Evolutionary conservation across 2,329 filamentous ascomycete species (phyloP).

Genomic region (Monascus ruber): DNA sequence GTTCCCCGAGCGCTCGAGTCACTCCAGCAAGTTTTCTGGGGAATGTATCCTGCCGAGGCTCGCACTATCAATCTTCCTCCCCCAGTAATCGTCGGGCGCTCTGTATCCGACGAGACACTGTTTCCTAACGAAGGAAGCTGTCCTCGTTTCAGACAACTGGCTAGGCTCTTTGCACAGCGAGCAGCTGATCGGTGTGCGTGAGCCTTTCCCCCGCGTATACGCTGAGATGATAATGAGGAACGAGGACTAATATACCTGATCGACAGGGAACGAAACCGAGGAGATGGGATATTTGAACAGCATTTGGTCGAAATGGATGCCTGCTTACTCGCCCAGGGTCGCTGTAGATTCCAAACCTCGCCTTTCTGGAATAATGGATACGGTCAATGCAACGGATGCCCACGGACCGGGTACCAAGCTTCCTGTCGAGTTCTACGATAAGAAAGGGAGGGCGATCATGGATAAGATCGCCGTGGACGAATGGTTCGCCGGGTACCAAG

Average conservation of each 20-base stretch:
- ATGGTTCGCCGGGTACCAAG: conserved; percentile 81
- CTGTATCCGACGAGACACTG: conserved; percentile 61
- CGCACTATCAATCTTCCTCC: conserved; percentile 44
- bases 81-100: conserved; percentile 55
- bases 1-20: conserved; percentile 67
- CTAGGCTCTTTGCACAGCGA: conserved; percentile 59
- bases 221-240: neutral
- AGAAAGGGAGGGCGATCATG: conserved; percentile 56
- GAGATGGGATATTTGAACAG: conserved; percentile 78
- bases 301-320: conserved; percentile 77
- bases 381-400: conserved; percentile 75
- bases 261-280: conserved; percentile 52
- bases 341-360: conserved; percentile 76
- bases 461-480: conserved; percentile 71
- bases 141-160: conserved; percentile 57
- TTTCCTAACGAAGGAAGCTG: conserved; percentile 70
- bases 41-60: conserved; percentile 55
- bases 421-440: conserved; percentile 78
- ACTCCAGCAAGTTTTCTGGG: conserved; percentile 62
- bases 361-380: conserved; percentile 86
- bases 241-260: neutral
- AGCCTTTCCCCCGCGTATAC: neutral
- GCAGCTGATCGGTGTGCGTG: conserved; percentile 53
- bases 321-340: conserved; percentile 52
- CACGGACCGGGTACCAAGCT: conserved; percentile 71